These are phyloP conservation scores for Kwoniella europaea DNA, from an alignment of 768 basidiomycete species.

Conservation along the genomic window DNA sequence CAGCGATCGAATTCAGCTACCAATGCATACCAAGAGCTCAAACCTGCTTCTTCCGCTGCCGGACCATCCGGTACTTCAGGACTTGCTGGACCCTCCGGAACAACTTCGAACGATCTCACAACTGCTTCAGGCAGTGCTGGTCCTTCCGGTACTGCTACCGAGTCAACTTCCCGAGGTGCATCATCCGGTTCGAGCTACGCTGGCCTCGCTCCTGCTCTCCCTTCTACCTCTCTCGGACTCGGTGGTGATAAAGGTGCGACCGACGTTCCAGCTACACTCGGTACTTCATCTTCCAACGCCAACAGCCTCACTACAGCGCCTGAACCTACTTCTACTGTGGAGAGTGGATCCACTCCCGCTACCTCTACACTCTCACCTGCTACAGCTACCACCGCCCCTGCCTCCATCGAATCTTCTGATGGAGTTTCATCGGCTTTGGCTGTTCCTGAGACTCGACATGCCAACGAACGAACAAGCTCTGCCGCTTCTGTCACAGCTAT, in stretches of 20 bases:
- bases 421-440: slow-evolving; percentile 12
- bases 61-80: slow-evolving; percentile 8
- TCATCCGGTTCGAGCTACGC: slow-evolving; percentile 7
- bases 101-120: neutral
- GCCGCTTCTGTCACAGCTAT: slow-evolving; percentile 50
- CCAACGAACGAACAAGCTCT: slow-evolving; percentile 39
- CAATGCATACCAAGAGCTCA: neutral
- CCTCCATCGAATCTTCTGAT: neutral
- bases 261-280: slow-evolving; percentile 33
- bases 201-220: slow-evolving; percentile 41
- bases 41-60: slow-evolving; percentile 1
- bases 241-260: slow-evolving; percentile 47
- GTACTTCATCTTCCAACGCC: slow-evolving; percentile 10
- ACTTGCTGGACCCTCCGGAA: neutral
- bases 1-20: neutral
- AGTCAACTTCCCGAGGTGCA: neutral
- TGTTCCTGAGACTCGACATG: slow-evolving; percentile 30
- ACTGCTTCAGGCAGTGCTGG: neutral
- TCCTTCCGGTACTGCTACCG: neutral
- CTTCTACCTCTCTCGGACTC: slow-evolving; percentile 32
- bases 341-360: slow-evolving; percentile 1
- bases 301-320: slow-evolving; percentile 1
- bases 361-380: slow-evolving; percentile 4
- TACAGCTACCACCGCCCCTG: slow-evolving; percentile 1
- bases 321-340: slow-evolving; percentile 4